A percentile compares a stretch with the other conserved stretches of the same genome.
phyloP scores from a whole-genome alignment of 106 monocot species.

The Platanthera zijinensis region DNA sequence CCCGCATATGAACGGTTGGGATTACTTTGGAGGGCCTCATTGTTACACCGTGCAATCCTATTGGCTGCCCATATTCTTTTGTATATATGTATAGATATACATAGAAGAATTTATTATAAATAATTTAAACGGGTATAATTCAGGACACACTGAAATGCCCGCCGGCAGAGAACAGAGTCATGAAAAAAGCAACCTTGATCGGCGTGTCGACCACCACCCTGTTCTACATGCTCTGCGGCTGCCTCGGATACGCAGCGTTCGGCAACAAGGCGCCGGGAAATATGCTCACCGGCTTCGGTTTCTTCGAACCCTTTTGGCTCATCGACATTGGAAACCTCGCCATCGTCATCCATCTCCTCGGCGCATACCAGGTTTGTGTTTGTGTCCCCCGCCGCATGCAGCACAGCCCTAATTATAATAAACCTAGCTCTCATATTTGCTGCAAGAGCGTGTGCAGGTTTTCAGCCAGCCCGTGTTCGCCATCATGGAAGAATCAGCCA shows the following conservation, averaged over 20 bases:
- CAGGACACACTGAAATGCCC: slow-evolving; percentile 30
- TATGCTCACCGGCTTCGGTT: slow-evolving; percentile 42
- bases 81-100: no score
- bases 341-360: slow-evolving; percentile 28
- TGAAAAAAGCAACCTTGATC: slow-evolving; percentile 33
- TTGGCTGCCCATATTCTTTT: no score
- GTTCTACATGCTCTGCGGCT: slow-evolving; percentile 33
- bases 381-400: no score
- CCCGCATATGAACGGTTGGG: no score
- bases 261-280: slow-evolving; percentile 34
- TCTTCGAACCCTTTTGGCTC: slow-evolving; percentile 41
- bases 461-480: slow-evolving; percentile 23
- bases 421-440: neutral
- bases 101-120: no score
- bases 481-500: slow-evolving; percentile 14
- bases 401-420: neutral
- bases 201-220: slow-evolving; percentile 22
- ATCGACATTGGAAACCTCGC: slow-evolving; percentile 28
- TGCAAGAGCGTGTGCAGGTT: slow-evolving; percentile 5
- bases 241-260: slow-evolving; percentile 37
- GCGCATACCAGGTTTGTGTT: slow-evolving; percentile 27
- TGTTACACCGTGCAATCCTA: no score
- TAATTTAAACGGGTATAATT: neutral
- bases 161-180: slow-evolving; percentile 36
- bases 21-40: no score